Percentiles rank a stretch among this genome's conserved stretches.
Evolutionary conservation across 208 protist genomes (phyloP).

Genomic region (Trypanosoma lewisi): DNA sequence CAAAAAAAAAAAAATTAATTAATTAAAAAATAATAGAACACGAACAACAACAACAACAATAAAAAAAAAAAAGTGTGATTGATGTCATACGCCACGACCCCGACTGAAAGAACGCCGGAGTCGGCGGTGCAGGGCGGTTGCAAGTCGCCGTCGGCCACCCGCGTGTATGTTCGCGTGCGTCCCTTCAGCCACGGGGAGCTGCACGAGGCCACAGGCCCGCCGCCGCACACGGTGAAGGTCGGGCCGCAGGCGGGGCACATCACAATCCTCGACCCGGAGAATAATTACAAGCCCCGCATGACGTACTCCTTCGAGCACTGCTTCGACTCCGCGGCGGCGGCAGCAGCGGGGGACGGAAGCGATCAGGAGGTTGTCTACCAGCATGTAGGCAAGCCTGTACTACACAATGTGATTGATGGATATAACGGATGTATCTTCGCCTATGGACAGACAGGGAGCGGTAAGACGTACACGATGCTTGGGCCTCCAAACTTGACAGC

Average conservation of each 20-base stretch:
- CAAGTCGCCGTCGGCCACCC: background rate
- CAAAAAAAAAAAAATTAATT: too few relatives aligned
- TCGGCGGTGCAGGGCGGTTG: too few relatives aligned
- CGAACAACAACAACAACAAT: too few relatives aligned
- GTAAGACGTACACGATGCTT: slow-evolving; percentile 68
- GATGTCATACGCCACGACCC: too few relatives aligned
- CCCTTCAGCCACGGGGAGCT: slow-evolving; percentile 72
- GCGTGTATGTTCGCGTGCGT: slow-evolving; percentile 74
- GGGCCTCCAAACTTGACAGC: slow-evolving; percentile 40
- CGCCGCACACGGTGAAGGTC: slow-evolving; percentile 56
- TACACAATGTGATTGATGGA: slow-evolving; percentile 42
- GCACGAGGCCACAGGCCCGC: slow-evolving; percentile 16
- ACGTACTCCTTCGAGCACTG: slow-evolving; percentile 31
- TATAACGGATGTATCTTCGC: slow-evolving; percentile 57
- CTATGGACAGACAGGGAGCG: slow-evolving; percentile 59
- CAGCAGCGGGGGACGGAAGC: background rate
- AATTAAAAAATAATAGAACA: too few relatives aligned
- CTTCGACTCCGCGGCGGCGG: slow-evolving; percentile 20
- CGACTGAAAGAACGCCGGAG: background rate
- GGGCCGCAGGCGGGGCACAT: slow-evolving; percentile 28
- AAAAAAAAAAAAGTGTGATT: too few relatives aligned
- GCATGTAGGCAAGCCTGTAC: slow-evolving; percentile 25
- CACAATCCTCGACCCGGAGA: slow-evolving; percentile 24
- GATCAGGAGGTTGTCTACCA: slow-evolving; percentile 31
- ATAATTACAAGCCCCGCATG: slow-evolving; percentile 10